A percentile compares a stretch with the other conserved stretches of the same genome.
phyloP scores from a whole-genome alignment of 352 stramenopile genomes.

The Phytophthora niederhauseri region DNA sequence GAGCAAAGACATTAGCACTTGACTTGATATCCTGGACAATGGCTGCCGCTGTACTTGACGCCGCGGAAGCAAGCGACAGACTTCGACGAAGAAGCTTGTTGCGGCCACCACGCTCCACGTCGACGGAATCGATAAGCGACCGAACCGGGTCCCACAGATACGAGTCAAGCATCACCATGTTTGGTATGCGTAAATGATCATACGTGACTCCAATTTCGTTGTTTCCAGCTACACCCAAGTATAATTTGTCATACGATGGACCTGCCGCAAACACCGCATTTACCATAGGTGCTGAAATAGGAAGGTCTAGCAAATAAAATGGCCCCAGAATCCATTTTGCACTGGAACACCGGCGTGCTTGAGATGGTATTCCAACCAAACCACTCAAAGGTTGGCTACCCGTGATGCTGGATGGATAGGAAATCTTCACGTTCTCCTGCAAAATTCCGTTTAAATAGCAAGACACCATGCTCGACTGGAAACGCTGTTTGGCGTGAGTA shows the following conservation, averaged over 20 bases:
- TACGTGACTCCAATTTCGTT: slow-evolving; percentile 56
- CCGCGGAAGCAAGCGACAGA: slow-evolving; percentile 61
- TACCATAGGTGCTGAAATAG: slow-evolving; percentile 49
- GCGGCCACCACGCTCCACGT: slow-evolving; percentile 52
- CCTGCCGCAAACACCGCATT: slow-evolving; percentile 65
- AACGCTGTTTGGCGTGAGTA: slow-evolving; percentile 67
- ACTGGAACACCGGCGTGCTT: slow-evolving; percentile 50
- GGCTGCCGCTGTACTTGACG: slow-evolving; percentile 63
- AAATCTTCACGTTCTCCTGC: slow-evolving; percentile 74
- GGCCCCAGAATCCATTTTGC: slow-evolving; percentile 58
- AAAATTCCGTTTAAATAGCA: slow-evolving; percentile 70
- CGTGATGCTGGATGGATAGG: slow-evolving; percentile 61
- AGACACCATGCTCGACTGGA: slow-evolving; percentile 68
- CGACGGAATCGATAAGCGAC: slow-evolving; percentile 70
- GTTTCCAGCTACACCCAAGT: slow-evolving; percentile 52
- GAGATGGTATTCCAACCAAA: slow-evolving; percentile 60
- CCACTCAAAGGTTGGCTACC: slow-evolving; percentile 62
- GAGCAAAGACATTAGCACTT: slow-evolving; percentile 53
- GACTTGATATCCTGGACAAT: slow-evolving; percentile 78
- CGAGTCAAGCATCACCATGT: slow-evolving; percentile 60
- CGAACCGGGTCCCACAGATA: slow-evolving; percentile 72
- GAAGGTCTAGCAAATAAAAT: slow-evolving; percentile 73
- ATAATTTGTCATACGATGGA: slow-evolving; percentile 62
- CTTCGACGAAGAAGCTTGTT: slow-evolving; percentile 59
- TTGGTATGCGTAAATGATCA: slow-evolving; percentile 54